Conservation (phyloP, 768 basidiomycete genomes). For the Pulveroboletus frians region DNA sequence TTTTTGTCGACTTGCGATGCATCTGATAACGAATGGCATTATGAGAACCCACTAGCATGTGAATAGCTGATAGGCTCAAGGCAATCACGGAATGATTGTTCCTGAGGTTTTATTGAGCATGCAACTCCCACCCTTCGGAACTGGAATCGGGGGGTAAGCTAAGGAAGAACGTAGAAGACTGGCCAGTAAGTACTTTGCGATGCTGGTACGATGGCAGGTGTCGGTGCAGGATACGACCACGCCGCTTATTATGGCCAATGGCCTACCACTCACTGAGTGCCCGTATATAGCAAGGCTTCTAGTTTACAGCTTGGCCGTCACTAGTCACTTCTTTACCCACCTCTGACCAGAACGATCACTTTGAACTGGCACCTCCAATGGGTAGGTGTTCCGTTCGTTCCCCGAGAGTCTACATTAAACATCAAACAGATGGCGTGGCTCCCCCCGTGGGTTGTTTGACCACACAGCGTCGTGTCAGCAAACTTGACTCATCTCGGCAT, state of each 20-base stretch:
- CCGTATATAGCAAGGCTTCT: not conserved
- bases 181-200: too few species aligned
- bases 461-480: conserved; percentile 21
- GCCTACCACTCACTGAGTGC: not conserved
- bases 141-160: too few species aligned
- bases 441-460: conserved; percentile 5
- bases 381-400: not conserved
- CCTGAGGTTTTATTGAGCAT: not conserved
- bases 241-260: not conserved
- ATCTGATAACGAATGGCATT: not conserved
- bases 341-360: not conserved
- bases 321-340: not conserved
- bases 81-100: not conserved
- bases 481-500: conserved; percentile 19
- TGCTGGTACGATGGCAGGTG: too few species aligned
- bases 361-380: not conserved
- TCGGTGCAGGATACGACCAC: too few species aligned
- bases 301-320: not conserved
- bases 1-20: not conserved
- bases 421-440: not conserved
- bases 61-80: not conserved
- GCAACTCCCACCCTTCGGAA: not conserved
- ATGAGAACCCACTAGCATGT: not conserved
- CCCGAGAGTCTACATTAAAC: not conserved
- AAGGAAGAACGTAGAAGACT: not conserved